Evolutionary conservation across 768 basidiomycete species (phyloP), one percentile per base, ranked within the genome.

Genomic region (Suillus sp.): DNA sequence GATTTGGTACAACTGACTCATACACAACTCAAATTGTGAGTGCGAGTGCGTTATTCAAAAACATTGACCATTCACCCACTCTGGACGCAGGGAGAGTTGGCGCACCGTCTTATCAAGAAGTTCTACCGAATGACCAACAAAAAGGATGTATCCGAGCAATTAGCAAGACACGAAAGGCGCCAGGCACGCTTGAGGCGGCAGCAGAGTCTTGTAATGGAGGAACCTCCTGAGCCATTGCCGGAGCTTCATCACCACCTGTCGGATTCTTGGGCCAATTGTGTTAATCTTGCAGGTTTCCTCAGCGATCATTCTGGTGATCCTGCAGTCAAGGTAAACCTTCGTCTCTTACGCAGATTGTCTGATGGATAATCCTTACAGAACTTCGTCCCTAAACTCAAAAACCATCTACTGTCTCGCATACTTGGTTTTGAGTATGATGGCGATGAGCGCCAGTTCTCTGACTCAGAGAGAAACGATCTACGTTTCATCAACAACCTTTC

Each of bases 151-250:
- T 8, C 20, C 0, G 9, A 20, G 20, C 42, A 43, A 3, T 0
- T 43, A 0, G 20, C 20, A 9, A 20, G 20, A n/a, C 69, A 69
- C 35, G 68, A 70, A 53, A 61, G 65, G 25, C 42, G 60, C 0
- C 51, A 48, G 13, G 66, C 67, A 0, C 32, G 25, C 14, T 20
- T 66, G 10, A 40, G 48, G 30, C 13, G 55, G 11, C 66, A 69
- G 58, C 47, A 34, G 14, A 1, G 4, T 37, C 18, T 58, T 22
- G 1, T 0, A 5, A 8, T 35, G 14, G 27, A 50, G 47, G 42
- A 60, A 6, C 47, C 40, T 50, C 0, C 9, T 1, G 20, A 18
- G 20, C 0, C 18, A 27, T 3, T 55, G 0, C 56, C 16, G 11
- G 14, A 60, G 10, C 8, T 63, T 0, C 64, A 67, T 20, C 64